phyloP scores from a whole-genome alignment of 208 protist genomes.

The Balamuthia mandrillaris region DNA sequence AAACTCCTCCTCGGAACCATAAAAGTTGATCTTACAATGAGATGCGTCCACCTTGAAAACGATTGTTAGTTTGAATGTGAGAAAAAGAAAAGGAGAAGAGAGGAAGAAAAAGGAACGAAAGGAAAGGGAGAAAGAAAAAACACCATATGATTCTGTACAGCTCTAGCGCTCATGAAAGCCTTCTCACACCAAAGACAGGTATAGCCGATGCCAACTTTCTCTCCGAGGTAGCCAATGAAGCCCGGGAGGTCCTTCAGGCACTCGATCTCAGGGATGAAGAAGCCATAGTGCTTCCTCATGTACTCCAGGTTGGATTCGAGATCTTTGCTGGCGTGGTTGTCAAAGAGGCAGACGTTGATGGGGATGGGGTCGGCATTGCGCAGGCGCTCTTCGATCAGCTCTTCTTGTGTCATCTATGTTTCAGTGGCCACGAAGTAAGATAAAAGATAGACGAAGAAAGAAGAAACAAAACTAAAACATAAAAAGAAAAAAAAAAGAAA shows the following conservation, averaged over 20 bases:
- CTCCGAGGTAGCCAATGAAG: slow-evolving; percentile 61
- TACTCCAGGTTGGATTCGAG: slow-evolving; percentile 62
- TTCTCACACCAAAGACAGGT: slow-evolving; percentile 68
- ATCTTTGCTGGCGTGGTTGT: not conserved
- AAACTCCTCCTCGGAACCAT: slow-evolving; percentile 60
- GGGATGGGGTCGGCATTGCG: not conserved
- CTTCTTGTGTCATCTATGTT: slow-evolving; percentile 6
- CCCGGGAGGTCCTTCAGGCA: slow-evolving; percentile 65
- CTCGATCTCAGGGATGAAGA: slow-evolving; percentile 74
- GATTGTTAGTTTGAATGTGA: not conserved
- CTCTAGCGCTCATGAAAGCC: slow-evolving; percentile 44
- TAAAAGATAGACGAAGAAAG: not conserved
- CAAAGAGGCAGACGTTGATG: slow-evolving; percentile 23
- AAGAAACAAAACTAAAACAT: not conserved
- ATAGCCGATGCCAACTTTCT: slow-evolving; percentile 69
- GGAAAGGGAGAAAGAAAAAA: not conserved
- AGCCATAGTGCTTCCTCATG: slow-evolving; percentile 66
- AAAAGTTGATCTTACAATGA: slow-evolving; percentile 66
- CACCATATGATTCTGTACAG: slow-evolving; percentile 69
- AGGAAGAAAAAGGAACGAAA: not conserved
- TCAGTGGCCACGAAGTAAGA: not conserved
- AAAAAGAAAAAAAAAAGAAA: not conserved
- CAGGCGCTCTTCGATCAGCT: slow-evolving; percentile 3
- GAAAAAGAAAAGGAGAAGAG: not conserved
- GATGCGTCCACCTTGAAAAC: slow-evolving; percentile 39